Percentiles rank a stretch among this genome's conserved stretches.
These are phyloP conservation scores for Candida palmyrensis DNA, from an alignment of 805 yeast genomes.

Conservation along the genomic window DNA sequence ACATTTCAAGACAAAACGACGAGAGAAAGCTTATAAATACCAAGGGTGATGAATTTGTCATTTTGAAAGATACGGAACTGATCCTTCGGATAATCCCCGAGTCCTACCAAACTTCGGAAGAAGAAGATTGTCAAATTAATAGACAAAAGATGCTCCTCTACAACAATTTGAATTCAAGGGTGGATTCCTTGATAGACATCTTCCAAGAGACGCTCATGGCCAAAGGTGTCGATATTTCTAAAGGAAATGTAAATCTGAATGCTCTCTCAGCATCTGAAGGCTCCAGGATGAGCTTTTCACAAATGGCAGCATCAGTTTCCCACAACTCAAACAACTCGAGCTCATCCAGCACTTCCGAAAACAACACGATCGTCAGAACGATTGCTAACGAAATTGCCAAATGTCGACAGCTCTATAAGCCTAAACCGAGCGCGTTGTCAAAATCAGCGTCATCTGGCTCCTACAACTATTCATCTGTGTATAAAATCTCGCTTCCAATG, in stretches of 20 bases:
- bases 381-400: constrained; percentile 12
- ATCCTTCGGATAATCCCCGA: constrained; percentile 25
- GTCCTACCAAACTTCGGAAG: constrained; percentile 7
- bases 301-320: not conserved
- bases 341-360: not conserved
- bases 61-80: constrained; percentile 24
- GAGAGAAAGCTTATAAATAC: constrained; percentile 25
- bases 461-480: constrained; percentile 5
- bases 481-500: constrained; percentile 9
- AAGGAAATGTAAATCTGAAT: not conserved
- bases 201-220: not conserved
- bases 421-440: not conserved
- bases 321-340: not conserved
- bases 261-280: not conserved
- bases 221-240: not conserved
- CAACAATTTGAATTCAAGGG: constrained; percentile 18
- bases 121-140: constrained; percentile 12
- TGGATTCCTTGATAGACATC: constrained; percentile 20
- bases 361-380: not conserved
- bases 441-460: constrained; percentile 4
- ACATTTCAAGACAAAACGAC: constrained; percentile 9
- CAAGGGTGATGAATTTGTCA: constrained; percentile 35
- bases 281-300: not conserved
- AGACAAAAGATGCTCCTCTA: constrained; percentile 17
- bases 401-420: constrained; percentile 16